Conservation (phyloP, 1,284 basidiomycete genomes). For the Rhodotorula sp. region DNA sequence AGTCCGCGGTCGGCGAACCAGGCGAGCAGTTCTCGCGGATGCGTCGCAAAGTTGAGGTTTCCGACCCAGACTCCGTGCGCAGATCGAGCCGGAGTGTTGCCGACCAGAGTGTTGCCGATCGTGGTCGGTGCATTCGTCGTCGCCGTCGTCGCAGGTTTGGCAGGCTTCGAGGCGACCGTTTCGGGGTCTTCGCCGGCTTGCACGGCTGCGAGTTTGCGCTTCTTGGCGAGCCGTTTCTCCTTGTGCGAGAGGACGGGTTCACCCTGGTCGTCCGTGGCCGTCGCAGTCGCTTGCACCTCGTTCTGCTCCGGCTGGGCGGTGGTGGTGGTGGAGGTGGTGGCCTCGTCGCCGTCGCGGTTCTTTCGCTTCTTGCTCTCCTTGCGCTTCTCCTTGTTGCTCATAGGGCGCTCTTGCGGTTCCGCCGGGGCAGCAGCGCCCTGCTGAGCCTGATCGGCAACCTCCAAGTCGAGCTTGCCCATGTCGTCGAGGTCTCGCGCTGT, state of each 20-base stretch:
- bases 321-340: not conserved
- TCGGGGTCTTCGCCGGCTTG: constrained; percentile 21
- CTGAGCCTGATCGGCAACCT: not conserved
- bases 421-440: not conserved
- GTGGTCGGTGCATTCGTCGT: constrained; percentile 2
- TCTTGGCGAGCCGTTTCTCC: constrained; percentile 40
- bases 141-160: not conserved
- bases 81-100: constrained; percentile 36
- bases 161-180: not conserved
- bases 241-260: constrained; percentile 39
- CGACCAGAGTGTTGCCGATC: constrained; percentile 31
- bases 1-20: constrained; percentile 36
- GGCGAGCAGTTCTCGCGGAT: constrained; percentile 39
- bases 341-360: not conserved
- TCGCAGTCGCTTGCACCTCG: not conserved
- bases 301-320: not conserved
- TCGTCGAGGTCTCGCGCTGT: not conserved
- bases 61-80: constrained; percentile 74
- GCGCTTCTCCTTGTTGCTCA: constrained; percentile 8
- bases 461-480: not conserved
- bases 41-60: constrained; percentile 90
- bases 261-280: constrained; percentile 12
- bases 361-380: constrained; percentile 14
- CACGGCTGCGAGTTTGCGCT: constrained; percentile 32
- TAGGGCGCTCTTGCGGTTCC: not conserved